A percentile compares a stretch with the other conserved stretches of the same genome.
Conservation (phyloP, 495 filamentous ascomycete species). For the Aspergillus panamensis region DNA sequence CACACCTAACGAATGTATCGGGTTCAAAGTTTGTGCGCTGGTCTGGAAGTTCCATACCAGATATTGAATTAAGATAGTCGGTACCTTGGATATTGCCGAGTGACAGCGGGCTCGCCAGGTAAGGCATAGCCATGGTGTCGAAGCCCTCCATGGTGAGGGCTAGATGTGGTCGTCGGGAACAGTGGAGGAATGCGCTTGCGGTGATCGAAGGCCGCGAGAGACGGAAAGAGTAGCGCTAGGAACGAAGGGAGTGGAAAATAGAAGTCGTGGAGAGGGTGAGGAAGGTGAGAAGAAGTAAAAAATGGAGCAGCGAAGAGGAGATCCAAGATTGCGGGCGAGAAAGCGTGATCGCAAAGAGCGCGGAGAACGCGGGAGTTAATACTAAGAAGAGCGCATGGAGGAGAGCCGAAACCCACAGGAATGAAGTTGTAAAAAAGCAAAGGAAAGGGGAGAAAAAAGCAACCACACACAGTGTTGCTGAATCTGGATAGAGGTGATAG, state of each 20-base stretch:
- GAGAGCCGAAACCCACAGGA: slow-evolving; percentile 4
- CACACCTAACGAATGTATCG: slow-evolving; percentile 58
- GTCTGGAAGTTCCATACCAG: slow-evolving; percentile 53
- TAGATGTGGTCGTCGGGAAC: not conserved
- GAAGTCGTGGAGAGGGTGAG: slow-evolving; percentile 14
- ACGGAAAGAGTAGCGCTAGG: slow-evolving; percentile 7
- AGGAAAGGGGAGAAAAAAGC: not conserved
- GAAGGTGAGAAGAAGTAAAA: slow-evolving; percentile 12
- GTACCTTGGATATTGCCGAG: slow-evolving; percentile 49
- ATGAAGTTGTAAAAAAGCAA: slow-evolving; percentile 6
- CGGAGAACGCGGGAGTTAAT: slow-evolving; percentile 4
- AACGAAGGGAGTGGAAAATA: slow-evolving; percentile 19
- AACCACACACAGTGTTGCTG: not conserved
- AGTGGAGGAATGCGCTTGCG: not conserved
- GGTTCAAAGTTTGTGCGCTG: slow-evolving; percentile 56
- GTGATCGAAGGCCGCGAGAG: slow-evolving; percentile 1
- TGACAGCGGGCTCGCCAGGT: slow-evolving; percentile 53
- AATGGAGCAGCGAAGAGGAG: slow-evolving; percentile 7
- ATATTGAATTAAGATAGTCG: slow-evolving; percentile 52
- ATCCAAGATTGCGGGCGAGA: not conserved
- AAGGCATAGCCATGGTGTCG: slow-evolving; percentile 63
- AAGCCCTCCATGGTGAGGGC: slow-evolving; percentile 57
- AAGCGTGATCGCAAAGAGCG: slow-evolving; percentile 8
- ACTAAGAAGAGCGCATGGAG: slow-evolving; percentile 15
- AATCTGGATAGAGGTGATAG: slow-evolving; percentile 1